Percentiles rank a stretch among this genome's conserved stretches.
Conservation (phyloP, 2,329 filamentous ascomycete genomes). For the Decorospora gaudefroyi region DNA sequence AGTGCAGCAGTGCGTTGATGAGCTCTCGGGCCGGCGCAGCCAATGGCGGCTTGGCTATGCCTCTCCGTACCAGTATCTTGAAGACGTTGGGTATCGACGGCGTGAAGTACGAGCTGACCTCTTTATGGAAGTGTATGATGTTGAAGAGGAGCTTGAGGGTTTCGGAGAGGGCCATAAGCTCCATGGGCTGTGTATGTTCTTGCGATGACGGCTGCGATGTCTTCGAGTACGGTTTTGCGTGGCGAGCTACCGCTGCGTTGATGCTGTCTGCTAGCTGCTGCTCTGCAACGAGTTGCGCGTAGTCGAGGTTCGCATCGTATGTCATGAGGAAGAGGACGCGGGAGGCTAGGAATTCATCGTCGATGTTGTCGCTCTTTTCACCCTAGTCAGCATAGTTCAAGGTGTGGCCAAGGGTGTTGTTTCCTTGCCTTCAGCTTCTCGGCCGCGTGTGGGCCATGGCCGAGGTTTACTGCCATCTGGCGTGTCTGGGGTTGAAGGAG, state of each 20-base stretch:
- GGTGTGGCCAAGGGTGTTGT: too few relatives aligned
- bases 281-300: constrained; percentile 67
- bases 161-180: constrained; percentile 79
- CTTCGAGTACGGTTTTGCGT: constrained; percentile 57
- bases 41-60: constrained; percentile 67
- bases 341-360: constrained; percentile 86
- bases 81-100: constrained; percentile 71
- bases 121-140: constrained; percentile 73
- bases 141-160: constrained; percentile 90
- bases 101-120: constrained; percentile 65
- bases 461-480: constrained; percentile 73
- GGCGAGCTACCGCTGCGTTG: constrained; percentile 69
- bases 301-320: constrained; percentile 72
- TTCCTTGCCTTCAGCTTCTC: constrained; percentile 63
- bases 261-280: constrained; percentile 70
- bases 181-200: constrained; percentile 60
- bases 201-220: constrained; percentile 27
- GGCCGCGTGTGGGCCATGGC: constrained; percentile 69
- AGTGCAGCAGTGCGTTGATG: constrained; percentile 79
- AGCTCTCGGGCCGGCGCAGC: constrained; percentile 72
- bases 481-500: constrained; percentile 70
- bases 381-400: constrained; percentile 6
- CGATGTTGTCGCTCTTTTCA: constrained; percentile 67
- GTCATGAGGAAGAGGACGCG: constrained; percentile 80
- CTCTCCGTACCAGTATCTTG: constrained; percentile 66